These are phyloP conservation scores for Vigna reflexopilosa DNA, from an alignment of 306 rosid species.

Conservation along the genomic window DNA sequence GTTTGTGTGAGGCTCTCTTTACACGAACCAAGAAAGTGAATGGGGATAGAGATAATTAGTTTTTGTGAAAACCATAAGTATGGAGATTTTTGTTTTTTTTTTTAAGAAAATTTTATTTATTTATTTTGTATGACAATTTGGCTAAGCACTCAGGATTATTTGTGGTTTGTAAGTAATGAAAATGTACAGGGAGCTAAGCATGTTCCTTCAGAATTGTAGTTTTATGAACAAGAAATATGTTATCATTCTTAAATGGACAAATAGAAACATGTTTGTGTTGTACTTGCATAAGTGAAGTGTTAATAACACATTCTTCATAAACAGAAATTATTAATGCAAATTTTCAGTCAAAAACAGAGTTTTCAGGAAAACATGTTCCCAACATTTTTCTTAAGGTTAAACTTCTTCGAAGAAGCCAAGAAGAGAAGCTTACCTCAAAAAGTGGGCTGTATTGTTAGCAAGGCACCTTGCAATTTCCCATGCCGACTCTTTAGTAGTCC, in stretches of 20 bases:
- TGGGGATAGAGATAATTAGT: constrained; percentile 32
- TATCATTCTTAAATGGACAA: constrained; percentile 7
- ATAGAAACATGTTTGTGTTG: background rate
- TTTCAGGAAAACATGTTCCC: no score
- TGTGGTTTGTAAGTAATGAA: constrained; percentile 41
- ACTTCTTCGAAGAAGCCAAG: constrained; percentile 41
- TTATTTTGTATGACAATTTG: constrained; percentile 19
- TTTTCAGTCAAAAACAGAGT: no score
- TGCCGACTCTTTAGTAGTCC: background rate
- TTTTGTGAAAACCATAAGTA: constrained; percentile 41
- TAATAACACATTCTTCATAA: no score
- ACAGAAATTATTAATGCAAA: no score
- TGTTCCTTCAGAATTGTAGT: constrained; percentile 30
- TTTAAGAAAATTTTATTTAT: background rate
- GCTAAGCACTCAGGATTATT: constrained; percentile 26
- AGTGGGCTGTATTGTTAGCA: background rate
- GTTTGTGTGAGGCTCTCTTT: constrained; percentile 37
- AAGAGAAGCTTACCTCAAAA: constrained; percentile 22
- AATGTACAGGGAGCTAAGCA: constrained; percentile 51
- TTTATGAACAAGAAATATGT: constrained; percentile 37
- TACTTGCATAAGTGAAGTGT: background rate
- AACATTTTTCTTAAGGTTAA: background rate
- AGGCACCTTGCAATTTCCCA: constrained; percentile 42
- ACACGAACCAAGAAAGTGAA: constrained; percentile 39
- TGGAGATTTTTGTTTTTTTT: constrained; percentile 28